Evolutionary conservation across 2,329 filamentous ascomycete genomes (phyloP), one percentile per base, ranked within the genome.

Genomic region (Sarocladium kiliense): DNA sequence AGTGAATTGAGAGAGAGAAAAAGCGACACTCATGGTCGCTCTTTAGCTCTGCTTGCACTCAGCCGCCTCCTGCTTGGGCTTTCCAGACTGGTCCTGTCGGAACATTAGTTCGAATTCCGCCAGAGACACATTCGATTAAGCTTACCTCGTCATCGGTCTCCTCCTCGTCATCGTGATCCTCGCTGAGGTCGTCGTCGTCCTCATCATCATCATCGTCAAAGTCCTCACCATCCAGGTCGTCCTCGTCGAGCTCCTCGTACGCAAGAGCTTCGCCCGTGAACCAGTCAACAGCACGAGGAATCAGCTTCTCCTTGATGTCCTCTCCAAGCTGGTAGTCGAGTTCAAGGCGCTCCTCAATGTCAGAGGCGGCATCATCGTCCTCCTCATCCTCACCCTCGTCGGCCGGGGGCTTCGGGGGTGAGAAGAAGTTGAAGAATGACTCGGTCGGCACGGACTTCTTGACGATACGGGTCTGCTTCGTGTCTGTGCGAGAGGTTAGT

Each of bases 291-390:
- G 95, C 94, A 64, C 93, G 91, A 61, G 94, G 94, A 64, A 99
- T 99, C 62, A 99, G 83, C 80, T 99, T 99, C 83, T 99, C 94
- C 80, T 99, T 99, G 77, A 99, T 97, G 70, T 99, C 94, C 79
- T 99, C 94, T 62, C 94, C 94, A 44, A 99, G 86, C 77, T 97
- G 93, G 74, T 97, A 99, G 76, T 99, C 94, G 54, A 99, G 86
- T 78, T 99, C 94, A 56, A 99, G 84, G 61, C 94, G 92, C 75
- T 96, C 92, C 79, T 99, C 94, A 54, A 99, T 96, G 70, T 99
- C 94, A 53, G 87, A 88, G 55, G 88, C 85, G 58, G 88, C 86
- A 62, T 93, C 87, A 34, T 85, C 87, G 59, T 93, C 87, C 41
- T 84, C 88, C 45, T 86, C 85, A 14, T 78, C 76, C 51, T 90